Percentiles rank a stretch among this genome's conserved stretches.
Evolutionary conservation across 192 early-diverging fungal species (phyloP).

Genomic region (Rhizophagus prolifer): DNA sequence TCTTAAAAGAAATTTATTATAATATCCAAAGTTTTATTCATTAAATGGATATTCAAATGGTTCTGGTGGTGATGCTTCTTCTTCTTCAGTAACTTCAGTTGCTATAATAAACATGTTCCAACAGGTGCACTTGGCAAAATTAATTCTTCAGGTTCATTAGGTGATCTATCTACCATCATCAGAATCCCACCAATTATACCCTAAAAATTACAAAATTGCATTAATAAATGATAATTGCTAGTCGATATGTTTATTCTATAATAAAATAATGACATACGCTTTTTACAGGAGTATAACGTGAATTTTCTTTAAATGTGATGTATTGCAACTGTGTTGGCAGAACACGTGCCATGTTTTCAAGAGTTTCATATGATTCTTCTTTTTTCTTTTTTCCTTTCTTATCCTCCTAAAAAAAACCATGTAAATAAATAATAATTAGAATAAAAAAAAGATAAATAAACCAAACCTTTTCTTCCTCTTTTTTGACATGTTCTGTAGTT

Average conservation of each 20-base stretch:
- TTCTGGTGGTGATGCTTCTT: slow-evolving; percentile 69
- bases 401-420: slow-evolving; percentile 23
- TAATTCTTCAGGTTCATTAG: slow-evolving; percentile 79
- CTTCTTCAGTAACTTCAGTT: slow-evolving; percentile 49
- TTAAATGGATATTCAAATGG: slow-evolving; percentile 86
- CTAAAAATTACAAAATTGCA: slow-evolving; percentile 24
- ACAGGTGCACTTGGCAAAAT: slow-evolving; percentile 57
- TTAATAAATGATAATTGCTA: not conserved
- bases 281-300: slow-evolving; percentile 90
- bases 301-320: slow-evolving; percentile 80
- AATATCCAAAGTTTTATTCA: slow-evolving; percentile 34
- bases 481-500: slow-evolving; percentile 47
- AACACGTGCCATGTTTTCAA: slow-evolving; percentile 87
- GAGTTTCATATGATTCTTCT: slow-evolving; percentile 71
- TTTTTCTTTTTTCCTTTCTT: slow-evolving; percentile 70
- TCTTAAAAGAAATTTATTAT: too few species aligned
- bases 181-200: slow-evolving; percentile 78
- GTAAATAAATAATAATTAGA: not conserved
- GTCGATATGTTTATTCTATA: not conserved
- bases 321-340: slow-evolving; percentile 84
- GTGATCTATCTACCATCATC: slow-evolving; percentile 77
- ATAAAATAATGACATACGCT: slow-evolving; percentile 46
- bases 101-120: slow-evolving; percentile 27
- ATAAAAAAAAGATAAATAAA: not conserved
- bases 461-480: slow-evolving; percentile 59